Base-by-base conservation (phyloP, 768 basidiomycete genomes). In the Russula dissimulans region DNA sequence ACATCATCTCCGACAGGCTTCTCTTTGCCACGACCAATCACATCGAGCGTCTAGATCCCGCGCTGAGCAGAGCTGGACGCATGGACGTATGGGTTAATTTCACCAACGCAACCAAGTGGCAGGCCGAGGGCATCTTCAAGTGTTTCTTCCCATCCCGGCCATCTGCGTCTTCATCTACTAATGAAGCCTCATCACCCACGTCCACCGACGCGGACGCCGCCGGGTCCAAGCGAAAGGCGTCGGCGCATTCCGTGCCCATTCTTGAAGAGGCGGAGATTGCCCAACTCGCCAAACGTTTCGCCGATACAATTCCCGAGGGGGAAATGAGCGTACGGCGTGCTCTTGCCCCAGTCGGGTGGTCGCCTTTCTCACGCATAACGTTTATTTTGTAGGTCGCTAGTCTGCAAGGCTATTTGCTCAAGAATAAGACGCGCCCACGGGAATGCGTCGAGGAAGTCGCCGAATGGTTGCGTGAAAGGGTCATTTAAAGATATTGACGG, bases 71-170 rank as follows among this genome's bases (percentile, higher is more conserved):
- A 22, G 89, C 92, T 32, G 93, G 93, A 59, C 87, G 89, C 48
- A 91, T 91, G 88, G 91, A 92, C 67, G 86, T 95, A 15, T 92
- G 90, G 90, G 80, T 94, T 43, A 90, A 91, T 75, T 93, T 93
- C 73, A 86, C 87, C 54, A 86, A 93, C 68, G 90, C 91, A 5
- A 91, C 89, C 8, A 92, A 90, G 71, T 92, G 89, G 89, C 91
- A 93, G 69, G 91, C 91, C 14, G 90, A 91, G 72, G 90, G 89
- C 54, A 89, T 93, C 70, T 93, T 91, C 83, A 91, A 91, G 71
- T 91, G 89, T 72, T 93, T 93, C 83, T 93, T 93, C 85, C 90
- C 91, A 3, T 85, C 72, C 72, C 83, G 75, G 59, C 75, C 79
- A n/a, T 59, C 64, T 17, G 17, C 22, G n/a, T 18, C 47, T 14